Percentiles rank a stretch among this genome's conserved stretches.
These are phyloP conservation scores for Hyphopichia homilentoma DNA, from an alignment of 805 yeast species.

Conservation along the genomic window DNA sequence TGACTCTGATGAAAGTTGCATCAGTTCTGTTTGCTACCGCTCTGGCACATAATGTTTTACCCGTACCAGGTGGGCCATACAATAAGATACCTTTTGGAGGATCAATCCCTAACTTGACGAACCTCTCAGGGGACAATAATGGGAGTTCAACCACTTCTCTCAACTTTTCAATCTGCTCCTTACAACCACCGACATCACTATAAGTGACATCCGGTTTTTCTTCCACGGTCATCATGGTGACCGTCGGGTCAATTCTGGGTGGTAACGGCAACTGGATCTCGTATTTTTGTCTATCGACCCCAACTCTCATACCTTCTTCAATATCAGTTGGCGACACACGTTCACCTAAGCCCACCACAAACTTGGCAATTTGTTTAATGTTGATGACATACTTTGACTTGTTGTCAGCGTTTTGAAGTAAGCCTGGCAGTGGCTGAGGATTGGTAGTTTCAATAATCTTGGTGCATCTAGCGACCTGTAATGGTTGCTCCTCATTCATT, in stretches of 20 bases:
- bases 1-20: conserved; percentile 96
- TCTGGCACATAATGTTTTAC: conserved; percentile 96
- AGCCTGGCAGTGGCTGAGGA: conserved; percentile 29
- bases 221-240: conserved; percentile 99
- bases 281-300: conserved; percentile 96
- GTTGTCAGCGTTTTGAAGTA: conserved; percentile 63
- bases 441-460: conserved; percentile 75
- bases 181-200: conserved; percentile 97
- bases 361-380: conserved; percentile 96
- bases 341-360: conserved; percentile 94
- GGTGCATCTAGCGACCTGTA: conserved; percentile 98
- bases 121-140: conserved; percentile 90
- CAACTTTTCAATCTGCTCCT: conserved; percentile 94
- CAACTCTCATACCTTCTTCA: conserved; percentile 99
- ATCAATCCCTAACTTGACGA: conserved; percentile 94
- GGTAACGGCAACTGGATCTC: conserved; percentile 97
- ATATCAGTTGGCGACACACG: conserved; percentile 97
- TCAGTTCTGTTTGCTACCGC: conserved; percentile 99
- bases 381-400: conserved; percentile 92
- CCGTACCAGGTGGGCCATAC: conserved; percentile 99
- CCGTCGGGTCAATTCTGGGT: conserved; percentile 95
- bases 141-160: conserved; percentile 97
- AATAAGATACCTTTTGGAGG: conserved; percentile 97
- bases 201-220: conserved; percentile 99
- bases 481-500: conserved; percentile 88